These are phyloP conservation scores for Castanea crenata DNA, from an alignment of 306 rosid species.

Conservation along the genomic window DNA sequence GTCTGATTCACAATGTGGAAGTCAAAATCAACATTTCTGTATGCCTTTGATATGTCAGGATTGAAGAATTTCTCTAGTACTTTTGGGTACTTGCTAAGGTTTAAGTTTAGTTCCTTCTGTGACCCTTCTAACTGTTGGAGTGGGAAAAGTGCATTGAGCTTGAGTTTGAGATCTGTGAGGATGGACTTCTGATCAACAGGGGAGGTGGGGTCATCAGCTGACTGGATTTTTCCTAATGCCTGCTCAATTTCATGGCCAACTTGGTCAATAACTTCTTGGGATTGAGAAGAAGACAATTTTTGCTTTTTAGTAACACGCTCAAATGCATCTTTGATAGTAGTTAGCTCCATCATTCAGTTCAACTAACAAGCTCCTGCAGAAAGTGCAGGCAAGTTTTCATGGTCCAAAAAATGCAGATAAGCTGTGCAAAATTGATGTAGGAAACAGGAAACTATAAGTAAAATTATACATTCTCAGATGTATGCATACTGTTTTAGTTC, in stretches of 20 bases:
- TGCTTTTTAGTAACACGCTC: slow-evolving; percentile 87
- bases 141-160: slow-evolving; percentile 54
- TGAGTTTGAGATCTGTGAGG: slow-evolving; percentile 55
- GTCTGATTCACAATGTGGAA: slow-evolving; percentile 59
- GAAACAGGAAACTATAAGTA: background rate
- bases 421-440: background rate
- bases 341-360: slow-evolving; percentile 65
- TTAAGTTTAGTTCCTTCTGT: slow-evolving; percentile 60
- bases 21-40: slow-evolving; percentile 74
- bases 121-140: slow-evolving; percentile 59
- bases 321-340: slow-evolving; percentile 75
- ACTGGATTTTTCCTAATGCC: slow-evolving; percentile 50
- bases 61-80: slow-evolving; percentile 57
- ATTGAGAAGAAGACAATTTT: slow-evolving; percentile 69
- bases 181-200: slow-evolving; percentile 54
- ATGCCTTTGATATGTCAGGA: slow-evolving; percentile 82
- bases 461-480: background rate
- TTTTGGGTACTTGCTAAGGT: slow-evolving; percentile 63
- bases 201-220: slow-evolving; percentile 40
- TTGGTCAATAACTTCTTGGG: slow-evolving; percentile 72
- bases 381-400: slow-evolving; percentile 28
- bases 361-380: slow-evolving; percentile 40
- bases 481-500: background rate
- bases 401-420: slow-evolving; percentile 10
- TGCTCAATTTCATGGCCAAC: slow-evolving; percentile 66